These are phyloP conservation scores for Cryptosporidium sp. DNA, from an alignment of 169 alveolate genomes.

Conservation along the genomic window DNA sequence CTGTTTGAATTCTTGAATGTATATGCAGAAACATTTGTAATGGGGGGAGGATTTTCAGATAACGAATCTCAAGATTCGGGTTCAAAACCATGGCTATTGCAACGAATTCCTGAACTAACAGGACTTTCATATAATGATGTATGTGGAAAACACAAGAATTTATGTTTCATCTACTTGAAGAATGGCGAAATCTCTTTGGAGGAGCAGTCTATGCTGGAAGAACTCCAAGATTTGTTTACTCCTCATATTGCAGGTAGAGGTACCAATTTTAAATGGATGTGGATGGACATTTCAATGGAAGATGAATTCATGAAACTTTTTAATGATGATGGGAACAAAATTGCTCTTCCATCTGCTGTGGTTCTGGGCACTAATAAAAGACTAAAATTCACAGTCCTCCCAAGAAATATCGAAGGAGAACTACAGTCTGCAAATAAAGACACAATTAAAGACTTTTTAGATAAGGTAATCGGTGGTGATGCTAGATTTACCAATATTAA, in stretches of 20 bases:
- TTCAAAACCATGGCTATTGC: constrained; percentile 89
- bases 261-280: constrained; percentile 86
- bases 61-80: constrained; percentile 82
- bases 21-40: constrained; percentile 94
- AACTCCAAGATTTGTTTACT: constrained; percentile 84
- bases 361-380: constrained; percentile 86
- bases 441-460: constrained; percentile 83
- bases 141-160: constrained; percentile 85
- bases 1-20: constrained; percentile 95
- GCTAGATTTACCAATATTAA: constrained; percentile 85
- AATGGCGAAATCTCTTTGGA: constrained; percentile 81
- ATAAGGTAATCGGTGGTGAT: constrained; percentile 88
- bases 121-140: constrained; percentile 86
- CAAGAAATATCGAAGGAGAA: constrained; percentile 77
- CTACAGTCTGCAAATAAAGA: constrained; percentile 81
- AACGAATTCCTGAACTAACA: constrained; percentile 86
- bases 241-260: constrained; percentile 88
- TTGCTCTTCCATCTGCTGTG: constrained; percentile 85
- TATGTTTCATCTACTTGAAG: constrained; percentile 86
- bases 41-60: constrained; percentile 93
- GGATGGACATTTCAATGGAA: constrained; percentile 87
- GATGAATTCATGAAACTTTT: constrained; percentile 83
- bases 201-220: constrained; percentile 86
- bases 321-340: constrained; percentile 68
- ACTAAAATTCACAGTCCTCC: constrained; percentile 82